These are phyloP conservation scores for Austroboletus eburneus DNA, from an alignment of 768 basidiomycete species.

Conservation along the genomic window DNA sequence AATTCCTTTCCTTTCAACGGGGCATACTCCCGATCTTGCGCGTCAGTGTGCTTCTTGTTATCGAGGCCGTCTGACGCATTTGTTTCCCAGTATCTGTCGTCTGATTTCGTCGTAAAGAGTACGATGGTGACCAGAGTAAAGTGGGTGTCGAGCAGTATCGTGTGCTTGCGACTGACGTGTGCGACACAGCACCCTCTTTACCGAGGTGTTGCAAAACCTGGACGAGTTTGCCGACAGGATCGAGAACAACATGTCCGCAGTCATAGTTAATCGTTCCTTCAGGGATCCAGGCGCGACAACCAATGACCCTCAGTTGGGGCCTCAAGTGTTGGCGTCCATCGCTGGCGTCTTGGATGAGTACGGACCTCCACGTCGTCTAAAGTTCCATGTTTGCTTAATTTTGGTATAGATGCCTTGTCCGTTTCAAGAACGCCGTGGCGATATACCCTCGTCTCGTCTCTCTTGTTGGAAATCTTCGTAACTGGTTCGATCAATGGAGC, in stretches of 20 bases:
- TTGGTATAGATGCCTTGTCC: constrained; percentile 48
- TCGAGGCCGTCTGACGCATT: background rate
- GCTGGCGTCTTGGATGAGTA: constrained; percentile 51
- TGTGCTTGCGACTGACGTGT: constrained; percentile 6
- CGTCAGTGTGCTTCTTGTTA: constrained; percentile 28
- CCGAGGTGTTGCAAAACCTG: constrained; percentile 43
- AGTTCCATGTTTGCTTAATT: no score
- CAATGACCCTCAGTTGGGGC: constrained; percentile 29
- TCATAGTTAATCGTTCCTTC: constrained; percentile 32
- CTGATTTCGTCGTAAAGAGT: constrained; percentile 55
- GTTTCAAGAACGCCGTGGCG: constrained; percentile 53
- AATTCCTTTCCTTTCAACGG: constrained; percentile 53
- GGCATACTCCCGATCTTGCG: constrained; percentile 52
- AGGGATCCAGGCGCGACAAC: constrained; percentile 20
- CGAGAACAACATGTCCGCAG: constrained; percentile 35
- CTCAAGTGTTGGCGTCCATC: constrained; percentile 44
- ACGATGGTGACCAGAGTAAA: constrained; percentile 49
- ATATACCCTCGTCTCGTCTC: constrained; percentile 41
- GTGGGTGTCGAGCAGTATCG: constrained; percentile 28
- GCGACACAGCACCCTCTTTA: constrained; percentile 40
- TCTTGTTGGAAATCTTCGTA: constrained; percentile 39
- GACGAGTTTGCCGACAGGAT: constrained; percentile 38
- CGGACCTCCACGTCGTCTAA: no score
- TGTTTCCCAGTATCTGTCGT: constrained; percentile 48
- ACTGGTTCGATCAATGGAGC: constrained; percentile 49